These are phyloP conservation scores for Luvunga scandens DNA, from an alignment of 345 rosid genomes.

Conservation along the genomic window DNA sequence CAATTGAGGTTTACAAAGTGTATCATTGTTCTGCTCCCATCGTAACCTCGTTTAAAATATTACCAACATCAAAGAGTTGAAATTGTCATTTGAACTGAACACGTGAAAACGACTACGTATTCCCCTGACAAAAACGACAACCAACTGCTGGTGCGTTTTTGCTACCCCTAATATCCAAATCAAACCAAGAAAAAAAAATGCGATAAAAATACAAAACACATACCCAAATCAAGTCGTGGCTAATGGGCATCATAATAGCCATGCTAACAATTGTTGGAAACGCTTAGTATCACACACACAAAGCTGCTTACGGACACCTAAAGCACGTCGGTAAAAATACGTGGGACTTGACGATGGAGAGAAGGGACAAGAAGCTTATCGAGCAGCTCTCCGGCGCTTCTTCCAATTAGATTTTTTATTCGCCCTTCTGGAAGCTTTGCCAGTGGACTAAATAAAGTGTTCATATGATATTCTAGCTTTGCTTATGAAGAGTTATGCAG, in stretches of 20 bases:
- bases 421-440: background rate
- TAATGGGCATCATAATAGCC: slow-evolving; percentile 84
- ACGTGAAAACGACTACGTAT: too few relatives aligned
- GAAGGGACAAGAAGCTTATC: slow-evolving; percentile 81
- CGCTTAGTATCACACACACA: slow-evolving; percentile 60
- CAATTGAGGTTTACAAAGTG: too few relatives aligned
- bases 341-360: slow-evolving; percentile 95
- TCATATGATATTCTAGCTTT: background rate
- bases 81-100: too few relatives aligned
- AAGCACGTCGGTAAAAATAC: slow-evolving; percentile 60
- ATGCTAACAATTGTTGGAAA: slow-evolving; percentile 85
- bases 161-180: too few relatives aligned
- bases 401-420: slow-evolving; percentile 30
- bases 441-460: slow-evolving; percentile 18
- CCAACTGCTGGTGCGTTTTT: too few relatives aligned
- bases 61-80: too few relatives aligned
- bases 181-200: too few relatives aligned
- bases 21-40: too few relatives aligned
- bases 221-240: slow-evolving; percentile 40
- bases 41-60: too few relatives aligned
- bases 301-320: slow-evolving; percentile 30
- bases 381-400: slow-evolving; percentile 44
- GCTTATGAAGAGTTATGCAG: slow-evolving; percentile 12
- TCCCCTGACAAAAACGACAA: too few relatives aligned
- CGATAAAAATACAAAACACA: too few relatives aligned